Evolutionary conservation across 306 rosid species (phyloP).

Genomic region (Aeschynomene evenia): DNA sequence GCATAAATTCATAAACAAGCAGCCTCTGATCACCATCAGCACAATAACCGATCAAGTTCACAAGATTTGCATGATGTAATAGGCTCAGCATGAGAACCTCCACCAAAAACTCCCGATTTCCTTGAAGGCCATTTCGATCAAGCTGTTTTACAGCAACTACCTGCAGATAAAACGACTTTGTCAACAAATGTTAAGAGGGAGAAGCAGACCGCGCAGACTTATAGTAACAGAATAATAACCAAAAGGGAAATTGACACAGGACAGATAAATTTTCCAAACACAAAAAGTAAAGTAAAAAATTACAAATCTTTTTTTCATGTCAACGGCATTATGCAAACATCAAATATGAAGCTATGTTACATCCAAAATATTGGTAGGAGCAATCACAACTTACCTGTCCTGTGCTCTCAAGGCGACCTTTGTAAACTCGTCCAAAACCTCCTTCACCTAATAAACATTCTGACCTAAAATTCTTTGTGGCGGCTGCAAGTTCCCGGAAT

Average conservation of each 20-base stretch:
- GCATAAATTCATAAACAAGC: slow-evolving; percentile 98
- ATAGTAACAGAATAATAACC: neutral
- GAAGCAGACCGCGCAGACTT: slow-evolving; percentile 3
- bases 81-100: slow-evolving; percentile 99
- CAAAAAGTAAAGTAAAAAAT: slow-evolving; percentile 7
- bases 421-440: slow-evolving; percentile 94
- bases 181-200: slow-evolving; percentile 14
- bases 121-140: slow-evolving; percentile 97
- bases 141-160: slow-evolving; percentile 99
- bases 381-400: slow-evolving; percentile 71
- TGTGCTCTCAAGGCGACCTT: slow-evolving; percentile 89
- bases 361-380: slow-evolving; percentile 11
- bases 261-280: slow-evolving; percentile 3
- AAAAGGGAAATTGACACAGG: neutral
- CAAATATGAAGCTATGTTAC: neutral
- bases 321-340: neutral
- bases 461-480: slow-evolving; percentile 84
- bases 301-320: slow-evolving; percentile 5
- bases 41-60: slow-evolving; percentile 94
- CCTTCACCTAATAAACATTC: slow-evolving; percentile 94
- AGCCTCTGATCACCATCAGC: slow-evolving; percentile 99
- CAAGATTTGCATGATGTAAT: slow-evolving; percentile 95
- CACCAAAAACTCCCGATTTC: slow-evolving; percentile 95
- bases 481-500: slow-evolving; percentile 94
- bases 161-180: slow-evolving; percentile 51